Conservation (phyloP, 371 early-diverging fungal genomes). For the Mycotypha africana region DNA sequence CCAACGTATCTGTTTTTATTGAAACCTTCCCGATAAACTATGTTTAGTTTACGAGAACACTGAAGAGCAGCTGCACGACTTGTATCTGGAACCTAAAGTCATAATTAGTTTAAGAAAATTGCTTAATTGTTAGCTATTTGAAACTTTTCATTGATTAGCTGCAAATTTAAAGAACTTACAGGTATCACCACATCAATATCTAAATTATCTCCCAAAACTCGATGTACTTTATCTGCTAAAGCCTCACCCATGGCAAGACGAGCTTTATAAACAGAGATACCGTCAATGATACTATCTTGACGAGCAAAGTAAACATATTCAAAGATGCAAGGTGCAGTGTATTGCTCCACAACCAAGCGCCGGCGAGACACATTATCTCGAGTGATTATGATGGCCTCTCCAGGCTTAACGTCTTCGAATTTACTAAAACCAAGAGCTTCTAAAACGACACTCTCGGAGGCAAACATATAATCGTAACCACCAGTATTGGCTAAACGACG, state of each 20-base stretch:
- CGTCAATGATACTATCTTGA: constrained; percentile 96
- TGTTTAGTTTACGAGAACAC: constrained; percentile 77
- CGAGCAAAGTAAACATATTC: constrained; percentile 98
- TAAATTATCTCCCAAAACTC: constrained; percentile 58
- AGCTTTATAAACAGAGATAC: constrained; percentile 96
- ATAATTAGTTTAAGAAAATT: not conserved
- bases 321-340: constrained; percentile 92
- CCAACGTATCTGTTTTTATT: constrained; percentile 98
- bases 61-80: constrained; percentile 92
- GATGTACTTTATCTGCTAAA: constrained; percentile 76
- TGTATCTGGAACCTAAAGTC: constrained; percentile 84
- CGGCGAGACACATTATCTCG: constrained; percentile 60
- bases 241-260: constrained; percentile 97
- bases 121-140: not conserved
- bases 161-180: too few relatives aligned
- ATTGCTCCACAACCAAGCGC: constrained; percentile 49
- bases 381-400: constrained; percentile 91
- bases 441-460: constrained; percentile 93
- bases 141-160: constrained; percentile 6
- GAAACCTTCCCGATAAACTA: constrained; percentile 94
- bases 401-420: constrained; percentile 84
- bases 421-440: constrained; percentile 87
- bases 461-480: constrained; percentile 90
- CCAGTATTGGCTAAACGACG: constrained; percentile 52
- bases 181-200: constrained; percentile 98